Evolutionary conservation across 2,329 filamentous ascomycete species (phyloP).

Genomic region (Colletotrichum destructivum): DNA sequence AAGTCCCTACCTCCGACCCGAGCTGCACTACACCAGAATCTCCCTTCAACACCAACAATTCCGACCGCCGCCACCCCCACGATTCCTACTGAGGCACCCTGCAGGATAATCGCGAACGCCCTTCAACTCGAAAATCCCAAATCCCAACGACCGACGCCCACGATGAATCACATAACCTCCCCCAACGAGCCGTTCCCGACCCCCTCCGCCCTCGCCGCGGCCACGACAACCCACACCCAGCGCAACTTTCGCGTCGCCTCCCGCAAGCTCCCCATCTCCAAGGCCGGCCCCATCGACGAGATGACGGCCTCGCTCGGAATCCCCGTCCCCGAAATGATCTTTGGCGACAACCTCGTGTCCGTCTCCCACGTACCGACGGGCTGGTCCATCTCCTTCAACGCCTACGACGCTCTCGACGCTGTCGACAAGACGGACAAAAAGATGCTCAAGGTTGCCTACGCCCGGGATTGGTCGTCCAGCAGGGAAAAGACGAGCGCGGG

Average conservation of each 20-base stretch:
- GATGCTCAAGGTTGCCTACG: slow-evolving; percentile 96
- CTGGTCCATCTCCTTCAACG: slow-evolving; percentile 87
- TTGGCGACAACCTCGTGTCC: slow-evolving; percentile 90
- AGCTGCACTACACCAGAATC: slow-evolving; percentile 20
- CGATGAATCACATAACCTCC: slow-evolving; percentile 59
- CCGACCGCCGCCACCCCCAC: neutral
- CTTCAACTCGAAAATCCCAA: slow-evolving; percentile 9
- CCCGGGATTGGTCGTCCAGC: slow-evolving; percentile 82
- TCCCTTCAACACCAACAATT: slow-evolving; percentile 7
- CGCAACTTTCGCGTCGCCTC: slow-evolving; percentile 82
- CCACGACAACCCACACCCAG: slow-evolving; percentile 72
- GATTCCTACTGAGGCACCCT: neutral
- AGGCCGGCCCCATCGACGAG: slow-evolving; percentile 88
- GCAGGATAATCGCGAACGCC: neutral
- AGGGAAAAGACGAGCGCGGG: slow-evolving; percentile 84
- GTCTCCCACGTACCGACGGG: slow-evolving; percentile 81
- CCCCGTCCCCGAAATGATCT: slow-evolving; percentile 98
- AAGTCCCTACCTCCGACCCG: slow-evolving; percentile 31
- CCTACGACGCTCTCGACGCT: slow-evolving; percentile 87
- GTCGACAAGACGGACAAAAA: slow-evolving; percentile 94
- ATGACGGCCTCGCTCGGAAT: slow-evolving; percentile 87
- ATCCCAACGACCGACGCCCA: slow-evolving; percentile 29
- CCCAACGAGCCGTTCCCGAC: slow-evolving; percentile 70
- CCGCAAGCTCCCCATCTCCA: slow-evolving; percentile 95
- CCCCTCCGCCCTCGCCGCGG: slow-evolving; percentile 63